Evolutionary conservation across 352 stramenopile species (phyloP), one percentile per base, ranked within the genome.

Genomic region (Pythium monospermum): DNA sequence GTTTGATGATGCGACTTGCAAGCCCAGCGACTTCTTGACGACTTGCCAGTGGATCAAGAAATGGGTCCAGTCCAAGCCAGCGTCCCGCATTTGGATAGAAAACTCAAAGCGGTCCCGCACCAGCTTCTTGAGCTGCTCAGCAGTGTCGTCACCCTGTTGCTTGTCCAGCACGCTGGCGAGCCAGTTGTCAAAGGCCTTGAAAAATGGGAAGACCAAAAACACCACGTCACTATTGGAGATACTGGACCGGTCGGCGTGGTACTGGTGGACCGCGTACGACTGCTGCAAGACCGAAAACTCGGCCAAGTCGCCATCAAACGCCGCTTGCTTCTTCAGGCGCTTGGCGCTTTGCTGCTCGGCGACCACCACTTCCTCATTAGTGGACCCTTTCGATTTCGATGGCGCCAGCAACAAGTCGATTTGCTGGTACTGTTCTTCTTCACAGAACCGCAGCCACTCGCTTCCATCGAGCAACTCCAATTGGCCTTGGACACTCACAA

Each of bases 1-100:
- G n/a, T n/a, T n/a, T n/a, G n/a, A n/a, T 5, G 32, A 42, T 6
- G 45, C 54, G 25, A 58, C n/a, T 0, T n/a, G 8, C 30, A 13
- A 35, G 8, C 30, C 26, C 7, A 91, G 46, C 6, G 77, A 78
- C 52, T 92, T 92, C 26, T 76, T 80, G 1, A 83, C 54, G 60
- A 81, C 85, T 28, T 89, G 77, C 82, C 82, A 92, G 38, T 90
- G 80, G 31, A 92, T 87, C 4, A 92, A 57, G 32, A 92, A 92
- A 44, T 85, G 79, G 6, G 76, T 88, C 82, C 79, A 92, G 38
- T 91, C 79, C 15, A 92, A 73, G 0, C 53, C 42, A 7, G 42
- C 16, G 13, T 70, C 59, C 35, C 73, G 76, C 47, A 91, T 53
- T 37, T 91, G 81, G 40, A 88, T 85, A 0, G 81, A 88, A 42